Conservation (phyloP, 2,329 filamentous ascomycete species). For the Pyricularia pennisetigena region DNA sequence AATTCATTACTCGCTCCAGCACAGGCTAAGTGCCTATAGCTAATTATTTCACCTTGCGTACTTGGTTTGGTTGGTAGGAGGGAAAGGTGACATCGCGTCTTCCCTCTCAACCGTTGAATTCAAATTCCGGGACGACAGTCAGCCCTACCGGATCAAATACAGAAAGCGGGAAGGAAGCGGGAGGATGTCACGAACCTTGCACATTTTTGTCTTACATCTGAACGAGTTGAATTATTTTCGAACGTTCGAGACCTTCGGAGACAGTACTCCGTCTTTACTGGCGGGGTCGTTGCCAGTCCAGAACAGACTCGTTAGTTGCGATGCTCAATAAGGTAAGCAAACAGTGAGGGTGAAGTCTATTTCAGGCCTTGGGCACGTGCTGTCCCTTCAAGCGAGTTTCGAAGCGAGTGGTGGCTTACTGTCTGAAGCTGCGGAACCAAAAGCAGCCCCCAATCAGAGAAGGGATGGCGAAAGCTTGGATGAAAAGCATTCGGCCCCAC, state of each 20-base stretch:
- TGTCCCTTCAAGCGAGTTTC: neutral
- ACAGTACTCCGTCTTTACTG: too few species aligned
- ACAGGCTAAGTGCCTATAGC: too few species aligned
- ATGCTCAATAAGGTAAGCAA: neutral
- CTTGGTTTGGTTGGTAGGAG: too few species aligned
- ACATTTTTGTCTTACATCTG: neutral
- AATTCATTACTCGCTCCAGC: too few species aligned
- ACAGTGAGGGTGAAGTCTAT: neutral
- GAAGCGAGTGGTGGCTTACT: neutral
- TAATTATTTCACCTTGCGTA: too few species aligned
- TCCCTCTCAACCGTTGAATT: neutral
- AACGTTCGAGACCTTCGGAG: neutral
- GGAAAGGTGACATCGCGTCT: neutral
- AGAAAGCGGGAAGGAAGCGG: neutral
- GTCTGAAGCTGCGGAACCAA: neutral
- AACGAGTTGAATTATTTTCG: neutral
- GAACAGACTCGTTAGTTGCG: too few species aligned
- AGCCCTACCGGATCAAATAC: neutral
- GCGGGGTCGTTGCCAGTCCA: too few species aligned
- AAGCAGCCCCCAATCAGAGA: neutral
- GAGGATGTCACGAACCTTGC: neutral
- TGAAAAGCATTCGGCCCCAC: neutral
- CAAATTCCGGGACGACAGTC: neutral
- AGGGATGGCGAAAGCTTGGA: neutral
- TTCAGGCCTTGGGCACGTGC: neutral